Evolutionary conservation across 73 alveolate genomes (phyloP), one percentile per base, ranked within the genome.

Genomic region (Halteria grandinella): DNA sequence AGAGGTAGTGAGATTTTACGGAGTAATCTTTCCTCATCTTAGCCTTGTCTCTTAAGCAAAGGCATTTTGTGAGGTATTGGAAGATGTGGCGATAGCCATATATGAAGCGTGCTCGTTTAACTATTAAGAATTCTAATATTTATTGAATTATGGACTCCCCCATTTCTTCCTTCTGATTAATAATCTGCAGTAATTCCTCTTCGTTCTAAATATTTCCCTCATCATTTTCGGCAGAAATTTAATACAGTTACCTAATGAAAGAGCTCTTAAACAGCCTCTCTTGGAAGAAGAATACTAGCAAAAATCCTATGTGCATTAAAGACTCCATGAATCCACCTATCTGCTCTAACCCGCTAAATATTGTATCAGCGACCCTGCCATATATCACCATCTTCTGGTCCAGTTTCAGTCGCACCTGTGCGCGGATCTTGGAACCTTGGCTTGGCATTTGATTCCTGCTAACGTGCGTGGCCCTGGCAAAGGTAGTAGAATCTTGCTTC

Each of bases 261-360:
- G 77, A 60, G 29, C 77, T 60, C 41, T 60, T 60, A 21, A 60
- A 60, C 39, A 60, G 21, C 23, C 77, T 60, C 24, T 60, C 77
- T 40, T 60, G 24, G 59, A 60, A 60, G 27, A 25, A 60, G 1
- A 47, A 40, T 6, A 60, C 77, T 40, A 21, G 43, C 23, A 60
- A 14, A 8, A 60, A 60, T 5, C 77, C 77, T 21, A 60, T 40
- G 12, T 55, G 43, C 37, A 60, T 40, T 29, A 60, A 40, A 3
- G 59, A 55, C 7, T 59, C 77, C 21, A 40, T 60, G 25, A 60
- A 60, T 8, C 77, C 77, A 6, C 77, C 77, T 12, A 60, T 37
- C 29, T 60, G 37, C 25, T 60, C 77, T 40, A 60, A 21, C 8
- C 60, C 43, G 18, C 37, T 59, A 25, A 60, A 40, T 40, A 60